Evolutionary conservation across 2,329 filamentous ascomycete genomes (phyloP), one percentile per base, ranked within the genome.

Genomic region (Lecanicillium sp.): DNA sequence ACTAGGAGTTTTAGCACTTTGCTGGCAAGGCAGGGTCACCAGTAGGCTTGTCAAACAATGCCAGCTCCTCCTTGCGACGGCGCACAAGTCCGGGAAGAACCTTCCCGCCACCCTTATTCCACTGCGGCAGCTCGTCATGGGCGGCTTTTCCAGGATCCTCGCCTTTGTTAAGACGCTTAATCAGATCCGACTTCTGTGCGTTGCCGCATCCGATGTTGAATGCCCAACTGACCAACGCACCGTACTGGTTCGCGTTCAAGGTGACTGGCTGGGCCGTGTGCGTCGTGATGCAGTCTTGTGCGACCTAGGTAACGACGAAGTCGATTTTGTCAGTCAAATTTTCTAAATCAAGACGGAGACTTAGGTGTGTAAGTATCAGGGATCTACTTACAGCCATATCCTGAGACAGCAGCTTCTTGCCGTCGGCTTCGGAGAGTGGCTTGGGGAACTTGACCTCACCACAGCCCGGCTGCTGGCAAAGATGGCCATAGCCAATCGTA

Each of bases 161-260:
- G 13, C 63, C 61, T 1, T 46, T 50, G 51, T 69, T 69, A 37
- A 69, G 54, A 4, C 61, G 52, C 39, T 49, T 50, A 40, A 68
- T 49, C 13, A 69, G 51, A 5, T 53, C 56, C 17, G 63, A 66
- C 1, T 43, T 47, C 18, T 40, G 35, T 10, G 59, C 56, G 33
- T 56, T 58, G 5, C 59, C 64, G 37, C 55, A 61, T 11, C 67
- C 67, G 25, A 64, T 54, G 45, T 70, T 70, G 59, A 61, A 69
- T 13, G 61, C 54, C 62, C 62, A 69, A 14, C 58, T 64, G 19
- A 68, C 62, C 4, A 70, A 58, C 3, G 66, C 66, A 33, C 65
- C 67, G 50, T 66, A 70, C 49, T 69, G 60, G 51, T 70, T 69
- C 17, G 56, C 58, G 45, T 69, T 70, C 17, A 71, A 53, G 2